Conservation (phyloP, 352 stramenopile genomes). For the Phytophthora crassamura region DNA sequence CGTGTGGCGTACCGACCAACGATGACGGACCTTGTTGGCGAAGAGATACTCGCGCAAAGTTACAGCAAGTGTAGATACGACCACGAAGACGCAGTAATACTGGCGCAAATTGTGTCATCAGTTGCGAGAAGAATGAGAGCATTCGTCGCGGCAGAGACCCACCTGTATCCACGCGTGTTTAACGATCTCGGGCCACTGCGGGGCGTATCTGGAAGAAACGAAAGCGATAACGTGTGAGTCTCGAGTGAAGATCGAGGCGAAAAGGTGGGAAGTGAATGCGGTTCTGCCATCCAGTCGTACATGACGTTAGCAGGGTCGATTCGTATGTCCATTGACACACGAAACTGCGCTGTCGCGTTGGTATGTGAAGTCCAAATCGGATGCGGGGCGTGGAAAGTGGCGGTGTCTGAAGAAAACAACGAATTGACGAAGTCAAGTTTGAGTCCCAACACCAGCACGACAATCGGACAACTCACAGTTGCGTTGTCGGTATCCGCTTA, state of each 20-base stretch:
- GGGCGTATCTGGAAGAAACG: slow-evolving; percentile 49
- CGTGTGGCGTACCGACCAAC: neutral
- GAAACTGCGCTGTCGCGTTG: slow-evolving; percentile 36
- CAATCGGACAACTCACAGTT: slow-evolving; percentile 45
- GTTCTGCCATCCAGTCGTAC: slow-evolving; percentile 18
- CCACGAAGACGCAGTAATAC: slow-evolving; percentile 59
- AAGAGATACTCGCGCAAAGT: slow-evolving; percentile 49
- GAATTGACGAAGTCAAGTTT: neutral
- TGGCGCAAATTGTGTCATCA: slow-evolving; percentile 2
- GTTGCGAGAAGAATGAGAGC: neutral
- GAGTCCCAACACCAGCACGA: neutral
- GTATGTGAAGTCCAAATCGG: slow-evolving; percentile 51
- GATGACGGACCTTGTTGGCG: slow-evolving; percentile 41
- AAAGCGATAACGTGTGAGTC: neutral
- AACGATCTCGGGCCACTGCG: slow-evolving; percentile 62
- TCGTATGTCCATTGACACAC: slow-evolving; percentile 48
- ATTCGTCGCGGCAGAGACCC: neutral
- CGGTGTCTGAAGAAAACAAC: slow-evolving; percentile 31
- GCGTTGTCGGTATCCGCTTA: slow-evolving; percentile 48
- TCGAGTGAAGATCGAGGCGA: neutral
- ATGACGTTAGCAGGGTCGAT: slow-evolving; percentile 44
- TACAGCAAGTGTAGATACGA: slow-evolving; percentile 40
- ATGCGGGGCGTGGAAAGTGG: slow-evolving; percentile 44
- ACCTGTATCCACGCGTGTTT: slow-evolving; percentile 81
- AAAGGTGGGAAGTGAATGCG: neutral